Evolutionary conservation across 192 early-diverging fungal genomes (phyloP).

Genomic region (Thoreauomyces humboldtii): DNA sequence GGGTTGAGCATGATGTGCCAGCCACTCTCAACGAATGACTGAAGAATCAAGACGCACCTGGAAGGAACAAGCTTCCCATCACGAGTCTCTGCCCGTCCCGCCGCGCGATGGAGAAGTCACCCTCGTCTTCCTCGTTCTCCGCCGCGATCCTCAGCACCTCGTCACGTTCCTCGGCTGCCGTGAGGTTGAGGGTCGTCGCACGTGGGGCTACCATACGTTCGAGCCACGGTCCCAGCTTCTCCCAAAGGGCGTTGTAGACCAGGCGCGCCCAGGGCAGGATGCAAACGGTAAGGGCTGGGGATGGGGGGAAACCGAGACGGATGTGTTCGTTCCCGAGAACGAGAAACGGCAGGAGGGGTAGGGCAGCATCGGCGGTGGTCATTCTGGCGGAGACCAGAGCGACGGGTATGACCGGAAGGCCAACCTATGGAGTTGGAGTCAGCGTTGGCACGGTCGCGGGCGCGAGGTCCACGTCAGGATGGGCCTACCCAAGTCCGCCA

Average conservation of each 20-base stretch:
- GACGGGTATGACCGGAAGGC: slow-evolving; percentile 39
- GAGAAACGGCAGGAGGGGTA: slow-evolving; percentile 39
- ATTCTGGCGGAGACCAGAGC: slow-evolving; percentile 33
- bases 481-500: slow-evolving; percentile 28
- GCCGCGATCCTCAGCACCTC: not conserved
- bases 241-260: slow-evolving; percentile 19
- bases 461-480: not conserved
- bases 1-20: too few relatives aligned
- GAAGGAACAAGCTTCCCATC: slow-evolving; percentile 22
- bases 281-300: slow-evolving; percentile 36
- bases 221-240: not conserved
- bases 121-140: slow-evolving; percentile 11
- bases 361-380: slow-evolving; percentile 27
- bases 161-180: not conserved
- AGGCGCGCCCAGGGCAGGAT: slow-evolving; percentile 36
- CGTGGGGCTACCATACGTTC: too few relatives aligned
- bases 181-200: too few relatives aligned
- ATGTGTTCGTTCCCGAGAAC: slow-evolving; percentile 33
- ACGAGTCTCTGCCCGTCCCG: slow-evolving; percentile 28
- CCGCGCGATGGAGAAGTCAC: not conserved
- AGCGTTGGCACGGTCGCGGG: not conserved
- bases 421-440: slow-evolving; percentile 17
- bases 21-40: not conserved
- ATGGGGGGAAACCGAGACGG: slow-evolving; percentile 33
- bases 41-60: slow-evolving; percentile 3